Evolutionary conservation across 257 asterid genomes (phyloP), one percentile per base, ranked within the genome.

Genomic region (Thymus mandschuricus): DNA sequence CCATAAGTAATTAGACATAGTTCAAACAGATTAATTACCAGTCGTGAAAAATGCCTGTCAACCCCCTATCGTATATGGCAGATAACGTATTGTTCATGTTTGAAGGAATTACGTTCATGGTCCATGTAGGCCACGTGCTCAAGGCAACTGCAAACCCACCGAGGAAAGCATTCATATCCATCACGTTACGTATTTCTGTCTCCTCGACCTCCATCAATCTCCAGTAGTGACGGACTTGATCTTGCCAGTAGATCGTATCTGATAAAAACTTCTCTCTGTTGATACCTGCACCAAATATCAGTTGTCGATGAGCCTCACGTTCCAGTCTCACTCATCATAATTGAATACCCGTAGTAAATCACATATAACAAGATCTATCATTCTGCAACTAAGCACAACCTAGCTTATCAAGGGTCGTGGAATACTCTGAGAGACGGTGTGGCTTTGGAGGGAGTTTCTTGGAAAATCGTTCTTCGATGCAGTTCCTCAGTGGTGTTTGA

Each of bases 221-320:
- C 98, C 98, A 91, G 75, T 89, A 94, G 75, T 95, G 98, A 21
- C 96, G 93, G 70, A 89, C 86, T 82, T 91, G 97, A 60, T 89
- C 98, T 83, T 92, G 97, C 98, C 98, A 95, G 84, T 89, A 95
- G 56, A 92, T 75, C 58, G 96, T 92, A 81, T 95, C 90, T 3
- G 83, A 49, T 65, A 95, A 75, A 74, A 89, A 83, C 68, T 71
- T 82, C 31, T 86, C 92, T 45, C 84, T 84, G 81, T 77, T 72
- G 44, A 91, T 81, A 52, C 89, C 99, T 94, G 85, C 73, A 68
- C 28, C 35, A 55, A 34, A 60, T 10, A 1, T 52, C 58, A 15
- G 31, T 52, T 52, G 21, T 21, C 11, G 11, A 11, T 52, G 58
- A 52, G 58, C 4, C 31, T 21, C 1, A 6, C 31, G 1, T 38